A percentile compares a stretch with the other conserved stretches of the same genome.
Conservation (phyloP, 2,329 filamentous ascomycete species). For the Myriangium duriaei region DNA sequence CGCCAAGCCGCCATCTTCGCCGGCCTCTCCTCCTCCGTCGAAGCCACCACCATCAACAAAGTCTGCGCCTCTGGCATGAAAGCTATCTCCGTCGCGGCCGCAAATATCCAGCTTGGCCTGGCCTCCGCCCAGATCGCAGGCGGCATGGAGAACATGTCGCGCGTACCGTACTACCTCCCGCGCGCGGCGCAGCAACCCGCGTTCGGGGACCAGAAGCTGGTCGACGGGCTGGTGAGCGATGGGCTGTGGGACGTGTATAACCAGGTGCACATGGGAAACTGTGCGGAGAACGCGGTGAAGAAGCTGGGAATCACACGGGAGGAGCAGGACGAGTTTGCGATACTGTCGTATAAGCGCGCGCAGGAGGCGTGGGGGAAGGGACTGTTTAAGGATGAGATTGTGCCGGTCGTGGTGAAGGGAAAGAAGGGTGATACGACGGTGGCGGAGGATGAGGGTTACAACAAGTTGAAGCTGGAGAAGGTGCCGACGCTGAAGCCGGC, state of each 20-base stretch:
- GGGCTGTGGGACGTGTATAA: conserved; percentile 95
- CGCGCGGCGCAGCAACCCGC: conserved; percentile 69
- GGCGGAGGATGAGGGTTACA: conserved; percentile 76
- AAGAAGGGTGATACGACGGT: conserved; percentile 74
- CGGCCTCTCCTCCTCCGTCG: conserved; percentile 65
- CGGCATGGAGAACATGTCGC: conserved; percentile 97
- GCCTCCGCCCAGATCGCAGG: conserved; percentile 82
- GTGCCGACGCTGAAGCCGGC: conserved; percentile 78
- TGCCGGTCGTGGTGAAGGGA: conserved; percentile 69
- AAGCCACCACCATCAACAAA: conserved; percentile 93
- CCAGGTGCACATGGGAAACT: conserved; percentile 95
- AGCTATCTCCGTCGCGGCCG: conserved; percentile 76
- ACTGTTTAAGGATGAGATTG: conserved; percentile 80
- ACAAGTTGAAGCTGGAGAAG: conserved; percentile 77
- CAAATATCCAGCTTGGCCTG: conserved; percentile 86
- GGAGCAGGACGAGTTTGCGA: conserved; percentile 83
- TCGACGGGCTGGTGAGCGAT: conserved; percentile 89
- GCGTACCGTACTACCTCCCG: conserved; percentile 80
- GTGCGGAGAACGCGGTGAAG: conserved; percentile 88
- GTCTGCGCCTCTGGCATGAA: conserved; percentile 95
- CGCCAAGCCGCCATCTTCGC: conserved; percentile 84
- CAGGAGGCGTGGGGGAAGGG: conserved; percentile 78
- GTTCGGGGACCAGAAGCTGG: conserved; percentile 76
- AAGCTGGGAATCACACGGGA: conserved; percentile 69
- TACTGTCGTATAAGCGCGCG: conserved; percentile 76